Evolutionary conservation across 1,284 basidiomycete species (phyloP), one percentile per base, ranked within the genome.

Genomic region (Apiotrichum mycotoxinovorans): DNA sequence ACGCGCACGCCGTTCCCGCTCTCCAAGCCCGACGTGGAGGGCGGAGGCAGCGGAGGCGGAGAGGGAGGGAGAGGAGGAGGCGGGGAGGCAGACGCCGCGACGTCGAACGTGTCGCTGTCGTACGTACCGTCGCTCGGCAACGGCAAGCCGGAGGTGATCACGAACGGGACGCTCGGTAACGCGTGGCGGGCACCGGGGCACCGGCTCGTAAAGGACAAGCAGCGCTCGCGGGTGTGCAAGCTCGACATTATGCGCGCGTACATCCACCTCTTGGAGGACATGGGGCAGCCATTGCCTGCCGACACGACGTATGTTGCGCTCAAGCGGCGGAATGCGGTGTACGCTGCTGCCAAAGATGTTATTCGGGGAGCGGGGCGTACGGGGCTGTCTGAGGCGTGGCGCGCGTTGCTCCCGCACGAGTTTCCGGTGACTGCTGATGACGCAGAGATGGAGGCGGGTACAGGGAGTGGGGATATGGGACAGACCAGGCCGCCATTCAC

Each of bases 121-220:
- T 52, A 27, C 56, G 22, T 65, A 41, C 52, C 65, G 38, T 51
- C 54, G 33, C n/a, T 85, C 30, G 30, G n/a, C n/a, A n/a, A n/a
- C 83, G 0, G 85, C 82, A 64, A 86, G 85, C 62, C 87, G 85
- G 87, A 73, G 56, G 71, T 69, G 20, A 35, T 67, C 20, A 41
- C 60, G 43, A 58, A 60, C 44, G 62, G 59, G n/a, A 40, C 57
- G 47, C 48, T 58, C 8, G 35, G 64, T 22, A 42, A 52, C 22
- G 51, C 60, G 8, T 82, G 35, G 73, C 67, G 66, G 49, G 37
- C 66, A 11, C 70, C 69, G 0, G 70, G 72, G 1, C 48, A 20
- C 7, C 47, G n/a, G 9, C 57, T 66, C 15, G 41, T 72, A 4
- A 62, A 60, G 22, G 60, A 64, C 12, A 67, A 65, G 51, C 61